phyloP scores from a whole-genome alignment of 225 moss, liverwort and hornwort species.

The Physcomitrellopsis africana region DNA sequence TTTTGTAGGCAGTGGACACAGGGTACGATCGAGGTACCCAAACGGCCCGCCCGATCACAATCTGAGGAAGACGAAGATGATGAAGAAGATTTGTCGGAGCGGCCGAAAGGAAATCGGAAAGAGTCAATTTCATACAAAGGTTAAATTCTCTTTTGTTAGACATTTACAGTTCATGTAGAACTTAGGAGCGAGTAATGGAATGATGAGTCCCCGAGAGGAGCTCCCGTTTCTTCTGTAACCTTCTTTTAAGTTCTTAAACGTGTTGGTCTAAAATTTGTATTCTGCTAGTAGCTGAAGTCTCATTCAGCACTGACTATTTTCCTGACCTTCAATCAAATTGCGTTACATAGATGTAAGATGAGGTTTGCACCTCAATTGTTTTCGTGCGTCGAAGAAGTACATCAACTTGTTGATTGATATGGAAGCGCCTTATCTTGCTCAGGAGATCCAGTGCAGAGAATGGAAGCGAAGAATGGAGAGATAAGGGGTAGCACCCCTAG shows the following conservation, averaged over 20 bases:
- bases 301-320: too few species aligned
- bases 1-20: slow-evolving; percentile 70
- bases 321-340: not conserved
- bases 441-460: slow-evolving; percentile 62
- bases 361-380: not conserved
- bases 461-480: slow-evolving; percentile 57
- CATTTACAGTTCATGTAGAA: too few species aligned
- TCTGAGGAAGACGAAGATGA: slow-evolving; percentile 81
- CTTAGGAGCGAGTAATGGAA: too few species aligned
- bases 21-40: slow-evolving; percentile 55
- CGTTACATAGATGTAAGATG: not conserved
- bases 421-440: slow-evolving; percentile 15
- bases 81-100: slow-evolving; percentile 72
- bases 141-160: not conserved
- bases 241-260: too few species aligned
- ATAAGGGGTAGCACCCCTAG: slow-evolving; percentile 68
- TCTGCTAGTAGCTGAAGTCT: too few species aligned
- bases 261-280: too few species aligned
- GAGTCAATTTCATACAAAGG: slow-evolving; percentile 57
- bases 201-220: too few species aligned
- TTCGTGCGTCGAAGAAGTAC: not conserved
- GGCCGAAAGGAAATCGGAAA: slow-evolving; percentile 54
- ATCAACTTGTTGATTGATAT: not conserved
- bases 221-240: too few species aligned
- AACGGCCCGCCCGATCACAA: slow-evolving; percentile 48